A percentile compares a stretch with the other conserved stretches of the same genome.
phyloP scores from a whole-genome alignment of 2,329 filamentous ascomycete species.

The Cercospora sp. region DNA sequence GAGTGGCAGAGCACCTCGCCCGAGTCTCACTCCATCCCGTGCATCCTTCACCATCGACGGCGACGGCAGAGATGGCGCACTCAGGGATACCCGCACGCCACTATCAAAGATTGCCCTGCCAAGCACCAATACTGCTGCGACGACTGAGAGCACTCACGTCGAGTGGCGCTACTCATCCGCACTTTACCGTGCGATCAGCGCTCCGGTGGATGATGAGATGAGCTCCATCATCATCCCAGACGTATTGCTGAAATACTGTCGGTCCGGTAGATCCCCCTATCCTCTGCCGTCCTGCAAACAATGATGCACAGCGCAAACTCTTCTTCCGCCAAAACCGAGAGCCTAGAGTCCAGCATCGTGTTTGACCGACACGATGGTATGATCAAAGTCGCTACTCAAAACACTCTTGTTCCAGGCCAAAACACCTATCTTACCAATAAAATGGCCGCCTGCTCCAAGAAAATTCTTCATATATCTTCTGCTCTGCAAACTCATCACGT shows the following conservation, averaged over 20 bases:
- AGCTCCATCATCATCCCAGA: constrained; percentile 1
- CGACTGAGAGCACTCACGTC: neutral
- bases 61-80: neutral
- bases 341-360: neutral
- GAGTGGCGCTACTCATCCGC: neutral
- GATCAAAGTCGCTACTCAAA: neutral
- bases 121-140: neutral
- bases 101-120: neutral
- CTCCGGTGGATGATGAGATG: neutral
- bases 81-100: neutral
- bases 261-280: constrained; percentile 10
- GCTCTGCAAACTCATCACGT: neutral
- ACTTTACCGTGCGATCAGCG: neutral
- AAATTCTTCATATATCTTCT: neutral
- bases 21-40: neutral
- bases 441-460: neutral
- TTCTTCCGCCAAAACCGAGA: neutral
- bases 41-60: neutral
- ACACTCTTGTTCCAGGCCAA: constrained; percentile 1
- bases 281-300: neutral
- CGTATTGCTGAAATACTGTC: neutral
- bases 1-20: neutral
- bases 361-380: neutral
- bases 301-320: neutral
- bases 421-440: neutral